phyloP scores from a whole-genome alignment of 148 eudicot species.

The Euryodendron excelsum region DNA sequence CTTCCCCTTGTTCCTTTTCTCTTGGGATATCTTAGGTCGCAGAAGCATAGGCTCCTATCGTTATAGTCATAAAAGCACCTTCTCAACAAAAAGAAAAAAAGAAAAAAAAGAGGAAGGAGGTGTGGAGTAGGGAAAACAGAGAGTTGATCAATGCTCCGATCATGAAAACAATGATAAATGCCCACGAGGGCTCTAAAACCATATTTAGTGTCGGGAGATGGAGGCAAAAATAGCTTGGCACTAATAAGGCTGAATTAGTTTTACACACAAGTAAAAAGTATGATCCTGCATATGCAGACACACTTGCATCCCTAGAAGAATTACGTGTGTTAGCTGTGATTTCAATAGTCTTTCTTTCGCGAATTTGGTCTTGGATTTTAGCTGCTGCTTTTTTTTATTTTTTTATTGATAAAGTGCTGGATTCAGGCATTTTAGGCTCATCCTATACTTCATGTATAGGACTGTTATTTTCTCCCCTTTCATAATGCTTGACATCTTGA shows the following conservation, averaged over 20 bases:
- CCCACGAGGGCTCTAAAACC: background rate
- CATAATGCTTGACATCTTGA: conserved; percentile 6
- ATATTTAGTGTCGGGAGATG: background rate
- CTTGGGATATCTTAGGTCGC: too few relatives aligned
- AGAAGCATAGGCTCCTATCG: background rate
- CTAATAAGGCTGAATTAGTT: background rate
- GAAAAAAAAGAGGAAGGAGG: background rate
- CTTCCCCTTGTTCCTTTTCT: too few relatives aligned
- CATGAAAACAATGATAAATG: background rate
- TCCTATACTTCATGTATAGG: background rate
- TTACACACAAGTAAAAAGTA: background rate
- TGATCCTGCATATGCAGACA: background rate
- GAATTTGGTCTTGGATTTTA: background rate
- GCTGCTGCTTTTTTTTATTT: too few relatives aligned
- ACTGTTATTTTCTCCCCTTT: background rate
- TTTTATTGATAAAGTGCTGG: background rate
- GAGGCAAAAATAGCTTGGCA: background rate
- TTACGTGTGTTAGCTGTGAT: background rate
- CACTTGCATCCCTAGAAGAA: background rate
- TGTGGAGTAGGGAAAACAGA: background rate
- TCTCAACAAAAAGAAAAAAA: too few relatives aligned
- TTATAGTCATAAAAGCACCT: background rate
- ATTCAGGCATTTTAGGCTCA: background rate
- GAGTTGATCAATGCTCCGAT: background rate
- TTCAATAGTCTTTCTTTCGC: background rate